These are phyloP conservation scores for Kalanchoe fedtschenkoi DNA, from an alignment of 164 flowering plant species.

Conservation along the genomic window DNA sequence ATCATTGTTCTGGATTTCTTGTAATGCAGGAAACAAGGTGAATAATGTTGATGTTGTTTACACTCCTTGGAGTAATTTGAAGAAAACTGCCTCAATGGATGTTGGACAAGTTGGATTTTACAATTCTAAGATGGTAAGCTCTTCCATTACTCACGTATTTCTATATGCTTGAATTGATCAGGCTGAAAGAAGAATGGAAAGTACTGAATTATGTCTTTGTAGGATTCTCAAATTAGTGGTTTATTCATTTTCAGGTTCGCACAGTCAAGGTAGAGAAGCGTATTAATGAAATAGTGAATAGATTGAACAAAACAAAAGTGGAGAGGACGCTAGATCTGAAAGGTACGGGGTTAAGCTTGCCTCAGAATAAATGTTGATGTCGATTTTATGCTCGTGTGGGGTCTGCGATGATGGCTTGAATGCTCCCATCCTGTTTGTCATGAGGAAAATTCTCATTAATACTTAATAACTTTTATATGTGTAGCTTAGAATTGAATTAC, in stretches of 20 bases:
- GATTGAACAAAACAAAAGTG: slow-evolving; percentile 83
- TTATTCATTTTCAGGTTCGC: slow-evolving; percentile 56
- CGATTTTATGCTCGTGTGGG: not conserved
- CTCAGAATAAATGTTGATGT: not conserved
- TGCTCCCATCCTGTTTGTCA: no score
- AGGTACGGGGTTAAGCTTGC: slow-evolving; percentile 31
- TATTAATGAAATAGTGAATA: slow-evolving; percentile 80
- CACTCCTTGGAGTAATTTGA: slow-evolving; percentile 93
- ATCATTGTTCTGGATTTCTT: no score
- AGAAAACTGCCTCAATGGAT: slow-evolving; percentile 97
- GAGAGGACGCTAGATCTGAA: slow-evolving; percentile 82
- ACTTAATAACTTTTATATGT: no score
- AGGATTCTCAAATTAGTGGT: not conserved
- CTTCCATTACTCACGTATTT: not conserved
- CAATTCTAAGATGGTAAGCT: slow-evolving; percentile 69
- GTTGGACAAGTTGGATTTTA: slow-evolving; percentile 99
- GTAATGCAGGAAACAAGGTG: slow-evolving; percentile 76
- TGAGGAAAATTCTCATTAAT: no score
- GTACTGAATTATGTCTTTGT: not conserved
- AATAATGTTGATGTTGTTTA: slow-evolving; percentile 94
- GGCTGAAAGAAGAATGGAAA: not conserved
- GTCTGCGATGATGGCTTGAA: no score
- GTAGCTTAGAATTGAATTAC: no score
- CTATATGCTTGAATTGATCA: not conserved
- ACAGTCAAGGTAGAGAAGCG: slow-evolving; percentile 94